phyloP scores from a whole-genome alignment of 495 filamentous ascomycete genomes.

The Xylaria palmicola region DNA sequence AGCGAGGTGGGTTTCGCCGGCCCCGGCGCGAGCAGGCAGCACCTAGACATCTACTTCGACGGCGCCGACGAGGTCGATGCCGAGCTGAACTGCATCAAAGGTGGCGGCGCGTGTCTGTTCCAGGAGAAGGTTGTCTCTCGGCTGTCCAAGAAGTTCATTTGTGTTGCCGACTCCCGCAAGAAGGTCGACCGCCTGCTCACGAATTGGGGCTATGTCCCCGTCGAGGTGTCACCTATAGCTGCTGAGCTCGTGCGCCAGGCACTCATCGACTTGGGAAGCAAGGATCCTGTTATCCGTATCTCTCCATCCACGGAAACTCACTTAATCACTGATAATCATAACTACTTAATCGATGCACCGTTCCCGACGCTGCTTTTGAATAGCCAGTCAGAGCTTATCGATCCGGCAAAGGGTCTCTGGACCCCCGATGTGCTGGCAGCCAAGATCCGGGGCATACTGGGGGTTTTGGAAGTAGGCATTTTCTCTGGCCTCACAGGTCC shows the following conservation, averaged over 20 bases:
- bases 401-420: conserved; percentile 63
- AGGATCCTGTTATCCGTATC: conserved; percentile 64
- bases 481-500: conserved; percentile 78
- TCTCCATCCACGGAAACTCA: conserved; percentile 67
- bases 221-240: conserved; percentile 87
- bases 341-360: conserved; percentile 90
- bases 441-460: conserved; percentile 75
- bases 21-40: conserved; percentile 26
- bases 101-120: conserved; percentile 93
- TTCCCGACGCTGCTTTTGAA: conserved; percentile 69
- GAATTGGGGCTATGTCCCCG: conserved; percentile 79
- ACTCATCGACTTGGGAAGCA: conserved; percentile 67
- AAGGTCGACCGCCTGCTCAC: conserved; percentile 74
- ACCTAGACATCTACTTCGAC: conserved; percentile 84
- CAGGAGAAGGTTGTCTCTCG: conserved; percentile 96
- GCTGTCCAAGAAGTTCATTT: conserved; percentile 82
- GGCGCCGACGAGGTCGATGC: conserved; percentile 97
- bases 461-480: conserved; percentile 88
- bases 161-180: conserved; percentile 92
- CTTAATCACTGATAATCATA: conserved; percentile 87
- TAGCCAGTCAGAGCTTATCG: conserved; percentile 54
- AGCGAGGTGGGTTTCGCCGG: conserved; percentile 24
- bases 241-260: conserved; percentile 66
- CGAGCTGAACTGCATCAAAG: conserved; percentile 94
- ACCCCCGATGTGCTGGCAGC: conserved; percentile 71